Percentiles rank a stretch among this genome's conserved stretches.
phyloP scores from a whole-genome alignment of 169 alveolate genomes.

The Blepharisma undulans region DNA sequence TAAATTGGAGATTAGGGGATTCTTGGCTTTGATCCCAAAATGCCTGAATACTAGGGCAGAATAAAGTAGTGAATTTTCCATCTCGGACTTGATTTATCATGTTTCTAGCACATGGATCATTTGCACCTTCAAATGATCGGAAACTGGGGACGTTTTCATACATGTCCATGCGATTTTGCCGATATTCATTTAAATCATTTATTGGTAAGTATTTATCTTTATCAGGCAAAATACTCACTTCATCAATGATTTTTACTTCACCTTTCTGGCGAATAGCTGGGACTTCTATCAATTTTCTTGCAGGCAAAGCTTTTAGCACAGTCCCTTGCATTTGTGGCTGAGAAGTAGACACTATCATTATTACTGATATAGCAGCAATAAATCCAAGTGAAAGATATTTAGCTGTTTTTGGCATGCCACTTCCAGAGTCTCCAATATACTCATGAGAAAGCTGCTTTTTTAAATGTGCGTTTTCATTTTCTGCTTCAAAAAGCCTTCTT shows the following conservation, averaged over 20 bases:
- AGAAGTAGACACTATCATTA: neutral
- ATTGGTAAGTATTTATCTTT: neutral
- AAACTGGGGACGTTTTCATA: neutral
- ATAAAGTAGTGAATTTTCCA: neutral
- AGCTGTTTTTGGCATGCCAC: neutral
- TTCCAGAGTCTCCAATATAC: neutral
- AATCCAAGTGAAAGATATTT: neutral
- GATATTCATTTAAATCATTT: neutral
- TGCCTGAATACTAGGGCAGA: conserved; percentile 33
- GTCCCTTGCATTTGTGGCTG: neutral
- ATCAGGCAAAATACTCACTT: neutral
- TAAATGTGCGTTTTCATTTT: conserved; percentile 30
- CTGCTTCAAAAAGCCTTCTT: neutral
- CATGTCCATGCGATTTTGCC: neutral
- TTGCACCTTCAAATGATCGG: neutral
- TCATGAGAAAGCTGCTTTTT: conserved; percentile 20
- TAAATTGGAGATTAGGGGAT: neutral
- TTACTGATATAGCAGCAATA: neutral
- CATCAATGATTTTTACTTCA: neutral
- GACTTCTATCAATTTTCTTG: neutral
- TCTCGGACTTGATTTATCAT: neutral
- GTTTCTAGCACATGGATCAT: neutral
- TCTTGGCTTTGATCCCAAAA: conserved; percentile 12
- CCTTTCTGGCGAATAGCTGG: neutral
- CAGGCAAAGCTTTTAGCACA: neutral